Conservation (phyloP, 2,329 filamentous ascomycete genomes). For the Sporothrix luriei region DNA sequence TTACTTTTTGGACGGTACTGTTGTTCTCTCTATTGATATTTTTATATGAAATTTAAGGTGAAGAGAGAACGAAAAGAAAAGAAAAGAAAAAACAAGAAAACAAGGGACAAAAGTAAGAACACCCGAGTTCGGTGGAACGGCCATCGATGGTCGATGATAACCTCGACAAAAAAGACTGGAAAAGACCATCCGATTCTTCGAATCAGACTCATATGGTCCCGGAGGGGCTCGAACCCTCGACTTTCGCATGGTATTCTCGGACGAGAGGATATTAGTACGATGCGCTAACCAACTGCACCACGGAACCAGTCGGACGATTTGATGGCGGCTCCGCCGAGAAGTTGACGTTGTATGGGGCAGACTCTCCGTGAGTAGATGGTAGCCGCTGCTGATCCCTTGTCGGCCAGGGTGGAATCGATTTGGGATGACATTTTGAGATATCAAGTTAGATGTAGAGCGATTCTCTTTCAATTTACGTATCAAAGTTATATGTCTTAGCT, state of each 20-base stretch:
- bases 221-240: slow-evolving; percentile 26
- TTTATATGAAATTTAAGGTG: no score
- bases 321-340: slow-evolving; percentile 16
- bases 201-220: slow-evolving; percentile 9
- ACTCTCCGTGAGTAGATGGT: no score
- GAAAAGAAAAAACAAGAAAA: neutral
- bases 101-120: neutral
- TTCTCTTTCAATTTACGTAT: no score
- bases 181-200: slow-evolving; percentile 18
- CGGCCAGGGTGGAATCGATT: neutral
- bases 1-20: no score
- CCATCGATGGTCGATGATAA: neutral
- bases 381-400: no score
- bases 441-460: neutral
- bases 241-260: slow-evolving; percentile 26
- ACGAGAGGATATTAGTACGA: slow-evolving; percentile 25
- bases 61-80: neutral
- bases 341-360: neutral
- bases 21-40: no score
- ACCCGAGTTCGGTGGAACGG: no score
- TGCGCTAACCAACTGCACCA: slow-evolving; percentile 26
- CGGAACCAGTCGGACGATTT: slow-evolving; percentile 24
- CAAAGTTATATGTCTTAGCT: no score
- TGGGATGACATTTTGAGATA: neutral
- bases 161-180: slow-evolving; percentile 5